Conservation (phyloP, 495 filamentous ascomycete species). For the Hapsidospora chrysogenum region DNA sequence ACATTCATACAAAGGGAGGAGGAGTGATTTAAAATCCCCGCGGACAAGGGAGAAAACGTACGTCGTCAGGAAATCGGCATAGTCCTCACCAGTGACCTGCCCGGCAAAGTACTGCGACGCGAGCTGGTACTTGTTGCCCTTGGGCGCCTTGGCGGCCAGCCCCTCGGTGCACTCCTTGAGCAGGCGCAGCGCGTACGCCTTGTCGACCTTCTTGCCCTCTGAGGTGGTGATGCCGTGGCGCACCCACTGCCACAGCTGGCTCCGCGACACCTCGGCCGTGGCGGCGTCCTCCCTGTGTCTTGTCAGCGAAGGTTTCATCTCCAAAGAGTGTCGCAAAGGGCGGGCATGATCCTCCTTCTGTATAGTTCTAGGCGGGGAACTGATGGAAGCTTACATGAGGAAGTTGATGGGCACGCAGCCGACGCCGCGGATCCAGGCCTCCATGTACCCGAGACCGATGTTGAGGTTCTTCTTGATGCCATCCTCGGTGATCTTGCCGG, state of each 20-base stretch:
- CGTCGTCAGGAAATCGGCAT: constrained; percentile 90
- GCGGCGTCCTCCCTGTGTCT: constrained; percentile 69
- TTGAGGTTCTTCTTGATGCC: constrained; percentile 97
- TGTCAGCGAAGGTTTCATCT: neutral
- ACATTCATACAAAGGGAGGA: constrained; percentile 1
- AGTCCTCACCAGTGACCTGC: constrained; percentile 94
- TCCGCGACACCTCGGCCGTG: constrained; percentile 86
- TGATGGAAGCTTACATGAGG: constrained; percentile 79
- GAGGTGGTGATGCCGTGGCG: constrained; percentile 69
- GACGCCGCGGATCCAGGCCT: constrained; percentile 88
- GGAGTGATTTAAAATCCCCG: neutral
- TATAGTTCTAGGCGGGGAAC: no score
- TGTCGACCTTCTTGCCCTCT: constrained; percentile 87
- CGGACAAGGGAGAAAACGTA: constrained; percentile 20
- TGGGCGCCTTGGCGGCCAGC: constrained; percentile 55
- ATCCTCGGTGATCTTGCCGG: constrained; percentile 82
- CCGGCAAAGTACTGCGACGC: constrained; percentile 82
- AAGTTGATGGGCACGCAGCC: constrained; percentile 98
- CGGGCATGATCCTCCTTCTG: neutral
- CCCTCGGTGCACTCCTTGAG: constrained; percentile 75
- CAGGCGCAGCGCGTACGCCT: constrained; percentile 72
- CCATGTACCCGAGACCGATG: constrained; percentile 96
- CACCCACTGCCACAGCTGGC: constrained; percentile 93
- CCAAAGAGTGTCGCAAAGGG: neutral
- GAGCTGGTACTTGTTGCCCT: constrained; percentile 83